Base-by-base conservation (phyloP, 2,329 filamentous ascomycete species). In the Cercospora sesami region DNA sequence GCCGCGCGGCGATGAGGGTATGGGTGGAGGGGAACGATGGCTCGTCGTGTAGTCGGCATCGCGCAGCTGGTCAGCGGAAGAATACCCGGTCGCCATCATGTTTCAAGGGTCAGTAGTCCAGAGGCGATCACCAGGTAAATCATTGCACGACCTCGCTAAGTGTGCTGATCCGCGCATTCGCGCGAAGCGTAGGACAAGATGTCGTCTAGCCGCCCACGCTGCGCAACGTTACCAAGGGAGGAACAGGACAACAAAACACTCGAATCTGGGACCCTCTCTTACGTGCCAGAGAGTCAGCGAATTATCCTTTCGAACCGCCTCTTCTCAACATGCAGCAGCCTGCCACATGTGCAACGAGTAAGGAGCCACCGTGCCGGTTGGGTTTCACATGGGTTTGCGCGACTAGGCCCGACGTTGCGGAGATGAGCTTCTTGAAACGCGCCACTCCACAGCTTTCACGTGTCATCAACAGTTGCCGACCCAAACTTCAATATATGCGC, bases 41-140 rank as follows among this genome's bases (percentile, higher is more conserved):
- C 71, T 65, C 31, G 64, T 42, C 21, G 68, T 71, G 63, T 74
- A 75, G 68, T 75, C 72, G 36, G 64, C 67, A 42, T 73, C 73
- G 45, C 66, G 66, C 65, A 70, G 66, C 48, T 65, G 62, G 39
- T 67, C 67, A 33, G 69, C 71, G 58, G 66, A 69, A 42, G 59
- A 70, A 45, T 71, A 71, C 63, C 70, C 70, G 65, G 72, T 68
- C 39, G 72, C 72, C 72, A 73, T 73, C 36, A 51, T 63, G 67
- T 68, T 68, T 68, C 66, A 64, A 64, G 61, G 61, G 61, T 62
- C 48, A 64, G 53, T 63, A 42, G 36, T 42, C 36, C 57, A 26
- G 23, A 57, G 45, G 26, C 45, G 48, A 58, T 51, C 31, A 26
- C 39, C 60, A 62, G 60, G 23, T 42, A 26, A 62, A 48, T 62